Base-by-base conservation (phyloP, 1,139 yeast species). In the Arxiozyma slooffiae region DNA sequence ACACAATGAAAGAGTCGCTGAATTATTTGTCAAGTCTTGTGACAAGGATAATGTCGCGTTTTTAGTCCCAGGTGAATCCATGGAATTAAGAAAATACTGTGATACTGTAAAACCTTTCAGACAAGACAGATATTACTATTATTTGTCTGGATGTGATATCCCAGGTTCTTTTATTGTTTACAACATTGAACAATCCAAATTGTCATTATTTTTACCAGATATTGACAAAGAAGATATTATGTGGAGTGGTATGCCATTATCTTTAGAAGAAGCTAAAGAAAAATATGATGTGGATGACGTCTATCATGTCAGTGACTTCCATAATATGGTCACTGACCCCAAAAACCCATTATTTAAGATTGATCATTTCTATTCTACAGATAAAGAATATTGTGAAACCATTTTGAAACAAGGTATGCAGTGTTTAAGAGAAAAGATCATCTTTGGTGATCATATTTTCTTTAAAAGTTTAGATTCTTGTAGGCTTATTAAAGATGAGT, bases 211-310 rank as follows among this genome's bases (percentile, higher is more conserved):
- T 63, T 73, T 92, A 49, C 97, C 97, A 2, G 78, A 85, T 52
- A 74, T 90, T 47, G 96, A 89, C 64, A 71, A 78, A 48, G 97
- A 92, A 46, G 96, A 87, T 64, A 86, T 92, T 47, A 85, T 92
- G 90, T 92, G 98, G 97, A 82, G 94, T 52, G 98, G 98, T 0
- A 66, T 84, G 68, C 97, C 98, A 1, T 57, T 87, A 49, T 71
- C 79, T 41, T 60, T 74, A n/a, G 81, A 82, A 49, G 81, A 83
- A 22, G 96, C 97, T 0, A 53, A 67, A 47, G 64, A 70, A 20
- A 75, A 73, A 55, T 92, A 71, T 60, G 96, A 90, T 58, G 90
- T 87, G 38, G 97, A 92, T 66, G 82, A 79, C 42, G 95, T 90
- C 51, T 70, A 78, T 56, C 85, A 83, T 61, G 78, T 75, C 11